Evolutionary conservation across 371 early-diverging fungal species (phyloP), one percentile per base, ranked within the genome.

Genomic region (Mucor indicus): DNA sequence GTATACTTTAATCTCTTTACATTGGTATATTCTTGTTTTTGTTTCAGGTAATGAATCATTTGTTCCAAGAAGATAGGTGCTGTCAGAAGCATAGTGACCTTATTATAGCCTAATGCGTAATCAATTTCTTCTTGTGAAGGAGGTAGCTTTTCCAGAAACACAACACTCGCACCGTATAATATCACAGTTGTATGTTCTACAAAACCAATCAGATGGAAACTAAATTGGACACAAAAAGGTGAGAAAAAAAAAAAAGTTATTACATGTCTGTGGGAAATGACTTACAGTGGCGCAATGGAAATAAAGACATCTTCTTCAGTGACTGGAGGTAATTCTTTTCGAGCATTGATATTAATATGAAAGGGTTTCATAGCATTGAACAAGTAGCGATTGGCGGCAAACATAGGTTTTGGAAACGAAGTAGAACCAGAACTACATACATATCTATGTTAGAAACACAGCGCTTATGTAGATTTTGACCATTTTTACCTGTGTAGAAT

Each of bases 21-120:
- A n/a, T n/a, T n/a, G n/a, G n/a, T n/a, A n/a, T 35, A 31, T 15
- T 52, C 23, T 15, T 29, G 5, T 4, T 33, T 44, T 24, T 57
- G 19, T n/a, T 50, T 40, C 11, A 46, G 16, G 36, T 46, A 41
- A 17, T 27, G 16, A 12, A 41, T 10, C 41, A 57, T 41, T 31
- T 57, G 51, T 20, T 57, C 50, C 11, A 46, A 13, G 10, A 46
- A 23, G 12, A 46, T 22, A 19, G 57, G 51, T n/a, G 57, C 42
- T 11, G 50, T 45, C 17, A 29, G 27, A 13, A 50, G 17, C 6
- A 41, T 15, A n/a, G 45, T 47, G 19, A 50, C 32, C 7, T 51
- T 50, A 19, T 50, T 50, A 1, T 38, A 15, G 1, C n/a, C 13
- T 9, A 57, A 19, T 5, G 46, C 50, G 24, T 27, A 13, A 25